Base-by-base conservation (phyloP, 139 green algal genomes). In the Astrephomene gubernaculifera region DNA sequence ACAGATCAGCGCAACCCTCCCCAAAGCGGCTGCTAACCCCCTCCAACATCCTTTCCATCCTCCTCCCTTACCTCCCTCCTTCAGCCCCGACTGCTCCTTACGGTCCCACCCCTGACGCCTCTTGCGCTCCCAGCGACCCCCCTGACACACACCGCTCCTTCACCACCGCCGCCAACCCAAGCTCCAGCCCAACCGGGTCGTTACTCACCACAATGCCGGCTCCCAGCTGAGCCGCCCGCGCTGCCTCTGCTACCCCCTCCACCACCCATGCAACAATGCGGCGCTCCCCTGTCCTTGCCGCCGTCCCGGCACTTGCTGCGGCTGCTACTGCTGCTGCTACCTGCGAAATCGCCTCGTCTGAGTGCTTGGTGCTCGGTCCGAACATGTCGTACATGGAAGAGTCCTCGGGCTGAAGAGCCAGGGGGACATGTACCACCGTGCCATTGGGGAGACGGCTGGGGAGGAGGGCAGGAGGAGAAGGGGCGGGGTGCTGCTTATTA, bases 251-350 rank as follows among this genome's bases (percentile, higher is more conserved):
- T 29, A 43, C 3, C 22, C 12, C 6, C 24, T 82, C 74, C 35
- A 82, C 74, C 54, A 68, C 39, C 74, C 74, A 82, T 12, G 74
- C 29, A 25, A 71, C 74, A 35, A 71, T 21, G 8, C 38, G 74
- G 36, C 6, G 54, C 49, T 17, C 49, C 49, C 49, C 14, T 57
- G 49, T 12, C 17, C 49, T 17, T 12, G 49, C 49, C 17, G 65
- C 65, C 49, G 65, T 21, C n/a, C 4, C 65, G 17, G 65, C 33
- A 21, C 35, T 25, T 72, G 65, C n/a, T 24, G 35, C 65, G 19
- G 65, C 25, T 72, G 65, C 22, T 72, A 5, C 17, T 72, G 65
- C 4, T 7, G 65, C 35, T 72, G 31, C 27, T 70, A 35, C 17
- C 36, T 82, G 17, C 74, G 54, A 25, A 38, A 82, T 24, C 25